These are phyloP conservation scores for Amniculicola lignicola DNA, from an alignment of 495 filamentous ascomycete species.

Conservation along the genomic window DNA sequence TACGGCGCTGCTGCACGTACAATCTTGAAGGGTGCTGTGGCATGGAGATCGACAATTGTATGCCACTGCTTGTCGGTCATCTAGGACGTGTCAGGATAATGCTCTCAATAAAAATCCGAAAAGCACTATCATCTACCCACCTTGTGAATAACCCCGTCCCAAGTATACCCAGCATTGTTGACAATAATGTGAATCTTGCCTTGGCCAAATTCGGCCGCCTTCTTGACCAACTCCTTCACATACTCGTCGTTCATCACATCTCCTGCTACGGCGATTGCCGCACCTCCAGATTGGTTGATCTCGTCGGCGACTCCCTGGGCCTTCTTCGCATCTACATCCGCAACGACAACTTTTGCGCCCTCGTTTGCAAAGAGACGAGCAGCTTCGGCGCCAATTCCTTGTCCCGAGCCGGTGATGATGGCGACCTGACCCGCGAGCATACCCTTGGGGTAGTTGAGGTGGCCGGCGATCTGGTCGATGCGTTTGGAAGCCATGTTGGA, in stretches of 20 bases:
- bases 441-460: slow-evolving; percentile 76
- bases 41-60: slow-evolving; percentile 76
- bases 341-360: slow-evolving; percentile 76
- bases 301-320: slow-evolving; percentile 56
- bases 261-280: slow-evolving; percentile 66
- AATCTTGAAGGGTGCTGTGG: slow-evolving; percentile 78
- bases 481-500: slow-evolving; percentile 31
- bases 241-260: slow-evolving; percentile 68
- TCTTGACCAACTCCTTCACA: slow-evolving; percentile 65
- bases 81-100: slow-evolving; percentile 48
- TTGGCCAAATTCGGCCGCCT: slow-evolving; percentile 71
- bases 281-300: slow-evolving; percentile 64
- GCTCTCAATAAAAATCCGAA: neutral
- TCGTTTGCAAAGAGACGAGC: slow-evolving; percentile 80
- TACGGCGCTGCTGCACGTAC: slow-evolving; percentile 75
- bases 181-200: slow-evolving; percentile 88
- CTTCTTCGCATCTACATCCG: slow-evolving; percentile 75
- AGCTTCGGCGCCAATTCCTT: slow-evolving; percentile 84
- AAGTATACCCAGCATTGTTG: slow-evolving; percentile 86
- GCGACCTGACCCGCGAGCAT: slow-evolving; percentile 75
- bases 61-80: slow-evolving; percentile 91
- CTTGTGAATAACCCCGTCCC: slow-evolving; percentile 90
- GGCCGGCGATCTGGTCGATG: slow-evolving; percentile 63
- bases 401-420: slow-evolving; percentile 83
- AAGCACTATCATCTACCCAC: neutral